Evolutionary conservation across 805 yeast species (phyloP).

Genomic region (Millerozyma acaciae): DNA sequence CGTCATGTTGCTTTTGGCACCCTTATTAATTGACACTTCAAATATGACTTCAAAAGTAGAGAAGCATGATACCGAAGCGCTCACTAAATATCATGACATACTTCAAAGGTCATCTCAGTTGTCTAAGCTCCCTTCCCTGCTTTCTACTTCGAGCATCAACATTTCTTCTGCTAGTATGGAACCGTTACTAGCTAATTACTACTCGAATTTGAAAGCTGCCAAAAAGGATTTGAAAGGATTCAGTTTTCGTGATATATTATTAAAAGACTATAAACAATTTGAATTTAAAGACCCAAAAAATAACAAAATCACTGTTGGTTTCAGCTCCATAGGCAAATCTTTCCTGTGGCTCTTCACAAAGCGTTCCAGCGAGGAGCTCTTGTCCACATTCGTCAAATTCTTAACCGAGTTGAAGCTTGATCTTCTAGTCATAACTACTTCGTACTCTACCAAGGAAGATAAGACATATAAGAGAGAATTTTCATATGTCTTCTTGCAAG

Average conservation of each 20-base stretch:
- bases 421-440: conserved; percentile 33
- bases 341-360: conserved; percentile 47
- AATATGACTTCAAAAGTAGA: conserved; percentile 65
- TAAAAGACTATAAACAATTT: conserved; percentile 84
- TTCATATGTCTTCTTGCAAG: conserved; percentile 18
- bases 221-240: conserved; percentile 67
- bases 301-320: conserved; percentile 49
- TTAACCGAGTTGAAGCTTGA: conserved; percentile 21
- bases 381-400: conserved; percentile 17
- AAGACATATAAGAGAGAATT: conserved; percentile 33
- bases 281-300: conserved; percentile 28
- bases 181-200: conserved; percentile 11
- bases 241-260: conserved; percentile 54
- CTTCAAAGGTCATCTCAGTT: conserved; percentile 6
- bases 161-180: not conserved
- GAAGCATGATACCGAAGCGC: conserved; percentile 48
- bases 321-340: conserved; percentile 69
- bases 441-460: conserved; percentile 33
- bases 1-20: conserved; percentile 53
- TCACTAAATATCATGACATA: conserved; percentile 31
- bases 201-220: conserved; percentile 34
- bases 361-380: conserved; percentile 21
- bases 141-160: not conserved
- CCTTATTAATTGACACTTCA: conserved; percentile 73
- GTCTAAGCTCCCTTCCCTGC: not conserved